phyloP scores from a whole-genome alignment of 2,329 filamentous ascomycete species.

The Remersonia thermophila region DNA sequence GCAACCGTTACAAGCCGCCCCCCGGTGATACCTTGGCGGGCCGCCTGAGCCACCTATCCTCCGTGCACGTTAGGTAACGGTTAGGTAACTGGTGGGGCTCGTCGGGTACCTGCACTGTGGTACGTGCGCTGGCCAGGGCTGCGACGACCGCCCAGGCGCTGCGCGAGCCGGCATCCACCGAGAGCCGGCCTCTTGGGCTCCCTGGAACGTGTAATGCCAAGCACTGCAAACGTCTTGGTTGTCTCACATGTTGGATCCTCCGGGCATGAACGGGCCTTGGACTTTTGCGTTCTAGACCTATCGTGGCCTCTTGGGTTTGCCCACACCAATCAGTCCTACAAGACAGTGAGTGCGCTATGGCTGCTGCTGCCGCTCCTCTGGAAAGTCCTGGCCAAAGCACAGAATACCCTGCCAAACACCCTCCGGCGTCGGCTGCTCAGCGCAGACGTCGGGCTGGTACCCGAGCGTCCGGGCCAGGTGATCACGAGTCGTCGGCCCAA shows the following conservation, averaged over 20 bases:
- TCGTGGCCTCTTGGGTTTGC: no score
- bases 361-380: no score
- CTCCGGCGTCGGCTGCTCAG: slow-evolving; percentile 68
- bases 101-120: neutral
- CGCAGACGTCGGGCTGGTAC: slow-evolving; percentile 66
- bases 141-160: no score
- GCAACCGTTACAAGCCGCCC: slow-evolving; percentile 3
- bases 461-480: slow-evolving; percentile 54
- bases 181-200: no score
- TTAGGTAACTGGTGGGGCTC: slow-evolving; percentile 8
- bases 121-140: neutral
- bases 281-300: no score
- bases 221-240: no score
- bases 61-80: slow-evolving; percentile 8
- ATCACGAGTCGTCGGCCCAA: slow-evolving; percentile 83
- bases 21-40: slow-evolving; percentile 6
- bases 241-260: no score
- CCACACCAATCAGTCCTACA: no score
- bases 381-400: slow-evolving; percentile 24
- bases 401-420: slow-evolving; percentile 61
- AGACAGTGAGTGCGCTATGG: no score
- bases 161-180: no score
- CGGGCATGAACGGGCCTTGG: no score
- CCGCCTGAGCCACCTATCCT: neutral
- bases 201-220: no score